Base-by-base conservation (phyloP, 1,139 yeast genomes). In the Arxiozyma bovina region DNA sequence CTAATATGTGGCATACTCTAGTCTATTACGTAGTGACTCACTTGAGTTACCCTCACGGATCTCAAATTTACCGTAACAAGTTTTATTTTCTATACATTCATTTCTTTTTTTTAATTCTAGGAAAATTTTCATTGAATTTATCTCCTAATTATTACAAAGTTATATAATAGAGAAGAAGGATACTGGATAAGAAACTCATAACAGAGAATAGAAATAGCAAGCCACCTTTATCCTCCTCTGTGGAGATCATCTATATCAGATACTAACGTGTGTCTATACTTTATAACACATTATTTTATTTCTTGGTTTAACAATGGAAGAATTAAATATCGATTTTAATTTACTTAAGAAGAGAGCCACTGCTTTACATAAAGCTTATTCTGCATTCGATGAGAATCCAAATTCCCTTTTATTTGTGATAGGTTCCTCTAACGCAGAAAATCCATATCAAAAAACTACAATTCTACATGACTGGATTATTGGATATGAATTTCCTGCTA, bases 401-500 rank as follows among this genome's bases (percentile, higher is more conserved):
- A 74, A 80, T 42, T 79, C 87, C 22, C 66, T 88, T 34, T 71
- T 88, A 57, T 79, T 87, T 49, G 80, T 87, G 15, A 85, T 87
- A 51, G 97, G 97, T 12, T 87, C 93, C 12, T 76, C 87, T 46
- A 90, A 87, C 65, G 94, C 87, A 56, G 93, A 86, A 59, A 87
- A 90, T 68, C 95, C 96, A 48, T 91, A 89, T 71, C 89, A 87
- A 67, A 89, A 89, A 71, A 85, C 96, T 15, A 85, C 96, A 0
- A 87, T 87, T 51, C 72, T 91, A 50, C 98, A 91, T 69, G 86
- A 86, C 51, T 93, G 98, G 98, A 75, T 93, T 56, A 74, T 93
- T 56, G 97, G 98, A 7, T 93, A 91, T 68, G 98, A 94, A 68
- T 91, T 93, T 67, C 95, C 96, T 23, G 94, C 95, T 55, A 90